Percentiles rank a stretch among this genome's conserved stretches.
Conservation (phyloP, 352 stramenopile species). For the Phytophthora megakarya region DNA sequence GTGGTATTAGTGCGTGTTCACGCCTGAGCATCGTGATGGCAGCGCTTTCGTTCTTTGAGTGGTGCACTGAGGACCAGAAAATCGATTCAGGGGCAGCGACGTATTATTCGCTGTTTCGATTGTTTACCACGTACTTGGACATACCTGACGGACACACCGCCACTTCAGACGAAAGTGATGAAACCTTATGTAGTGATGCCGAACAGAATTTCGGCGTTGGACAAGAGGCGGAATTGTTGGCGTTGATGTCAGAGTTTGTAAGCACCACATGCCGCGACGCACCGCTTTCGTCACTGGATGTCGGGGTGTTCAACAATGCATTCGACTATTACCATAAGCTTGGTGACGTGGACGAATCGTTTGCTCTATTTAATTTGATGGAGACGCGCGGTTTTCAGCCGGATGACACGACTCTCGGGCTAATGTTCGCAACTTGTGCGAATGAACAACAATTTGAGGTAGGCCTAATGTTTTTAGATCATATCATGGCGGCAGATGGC, state of each 20-base stretch:
- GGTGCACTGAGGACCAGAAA: slow-evolving; percentile 35
- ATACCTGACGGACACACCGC: background rate
- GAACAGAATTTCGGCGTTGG: slow-evolving; percentile 25
- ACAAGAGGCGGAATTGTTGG: slow-evolving; percentile 24
- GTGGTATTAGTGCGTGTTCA: slow-evolving; percentile 6
- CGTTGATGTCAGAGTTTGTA: slow-evolving; percentile 45
- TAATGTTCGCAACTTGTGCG: slow-evolving; percentile 66
- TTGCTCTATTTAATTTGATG: slow-evolving; percentile 72
- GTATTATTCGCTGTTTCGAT: slow-evolving; percentile 57
- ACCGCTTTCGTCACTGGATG: slow-evolving; percentile 38
- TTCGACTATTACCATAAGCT: slow-evolving; percentile 66
- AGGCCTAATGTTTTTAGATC: slow-evolving; percentile 65
- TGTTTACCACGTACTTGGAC: slow-evolving; percentile 54
- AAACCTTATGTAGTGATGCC: background rate
- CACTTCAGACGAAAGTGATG: background rate
- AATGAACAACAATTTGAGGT: slow-evolving; percentile 49
- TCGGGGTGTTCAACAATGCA: slow-evolving; percentile 65
- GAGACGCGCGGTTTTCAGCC: slow-evolving; percentile 42
- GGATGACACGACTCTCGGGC: slow-evolving; percentile 52
- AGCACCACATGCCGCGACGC: slow-evolving; percentile 52
- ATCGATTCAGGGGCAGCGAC: slow-evolving; percentile 38
- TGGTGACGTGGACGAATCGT: slow-evolving; percentile 51
- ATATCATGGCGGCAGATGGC: slow-evolving; percentile 49
- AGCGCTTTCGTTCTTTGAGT: slow-evolving; percentile 41
- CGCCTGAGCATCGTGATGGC: slow-evolving; percentile 34